These are phyloP conservation scores for Malus sylvestris DNA, from an alignment of 306 rosid species.

Conservation along the genomic window DNA sequence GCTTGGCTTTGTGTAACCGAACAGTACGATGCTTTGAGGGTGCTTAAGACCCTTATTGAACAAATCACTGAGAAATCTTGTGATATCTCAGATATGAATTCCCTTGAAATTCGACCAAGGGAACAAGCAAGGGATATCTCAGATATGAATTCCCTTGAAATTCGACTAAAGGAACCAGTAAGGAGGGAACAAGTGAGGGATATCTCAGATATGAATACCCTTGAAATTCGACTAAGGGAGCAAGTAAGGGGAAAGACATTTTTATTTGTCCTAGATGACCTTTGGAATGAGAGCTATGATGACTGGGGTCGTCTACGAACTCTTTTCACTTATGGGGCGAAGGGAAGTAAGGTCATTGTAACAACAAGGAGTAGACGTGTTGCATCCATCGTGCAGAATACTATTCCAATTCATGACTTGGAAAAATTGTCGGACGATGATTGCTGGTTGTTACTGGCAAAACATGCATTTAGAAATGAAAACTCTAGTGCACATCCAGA, in stretches of 20 bases:
- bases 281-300: background rate
- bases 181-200: no score
- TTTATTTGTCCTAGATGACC: background rate
- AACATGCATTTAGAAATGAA: background rate
- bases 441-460: slow-evolving; percentile 1
- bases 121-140: no score
- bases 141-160: no score
- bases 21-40: background rate
- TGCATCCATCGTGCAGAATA: background rate
- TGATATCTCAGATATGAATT: background rate
- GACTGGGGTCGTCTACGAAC: background rate
- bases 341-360: slow-evolving; percentile 5
- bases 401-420: background rate
- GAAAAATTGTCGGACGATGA: background rate
- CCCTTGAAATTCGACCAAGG: background rate
- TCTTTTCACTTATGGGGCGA: background rate
- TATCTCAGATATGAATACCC: no score
- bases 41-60: background rate
- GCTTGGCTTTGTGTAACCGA: background rate
- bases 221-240: background rate
- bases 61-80: background rate
- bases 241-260: background rate
- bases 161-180: background rate
- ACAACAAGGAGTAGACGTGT: background rate
- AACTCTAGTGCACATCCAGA: background rate